Evolutionary conservation across 75 land plant genomes (phyloP).

Genomic region (Pinus taeda): DNA sequence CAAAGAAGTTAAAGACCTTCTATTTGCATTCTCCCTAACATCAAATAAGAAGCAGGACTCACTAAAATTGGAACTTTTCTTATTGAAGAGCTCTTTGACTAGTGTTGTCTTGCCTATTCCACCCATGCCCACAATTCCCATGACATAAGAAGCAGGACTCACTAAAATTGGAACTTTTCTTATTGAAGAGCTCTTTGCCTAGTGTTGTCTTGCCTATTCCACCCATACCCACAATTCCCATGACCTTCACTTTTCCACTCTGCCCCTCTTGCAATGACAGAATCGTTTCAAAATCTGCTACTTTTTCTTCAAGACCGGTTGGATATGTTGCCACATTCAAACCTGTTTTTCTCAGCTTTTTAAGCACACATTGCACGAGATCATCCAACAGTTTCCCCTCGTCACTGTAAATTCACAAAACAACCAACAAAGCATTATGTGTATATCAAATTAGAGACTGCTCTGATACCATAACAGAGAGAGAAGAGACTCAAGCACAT

Average conservation of each 20-base stretch:
- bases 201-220: not conserved
- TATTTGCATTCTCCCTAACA: not conserved
- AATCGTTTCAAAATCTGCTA: not conserved
- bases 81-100: not conserved
- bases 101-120: not conserved
- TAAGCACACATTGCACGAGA: not conserved
- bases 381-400: no score
- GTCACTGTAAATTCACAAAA: no score
- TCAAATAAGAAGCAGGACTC: not conserved
- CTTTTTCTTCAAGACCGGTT: not conserved
- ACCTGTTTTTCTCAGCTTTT: not conserved
- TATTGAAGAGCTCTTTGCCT: not conserved
- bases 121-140: conserved; percentile 5
- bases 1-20: not conserved
- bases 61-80: not conserved
- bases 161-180: not conserved
- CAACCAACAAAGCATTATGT: no score
- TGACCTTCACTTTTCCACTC: not conserved
- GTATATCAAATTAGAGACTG: no score
- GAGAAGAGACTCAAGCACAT: no score
- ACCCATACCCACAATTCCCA: conserved; percentile 5
- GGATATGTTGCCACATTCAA: not conserved
- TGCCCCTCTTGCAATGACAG: not conserved
- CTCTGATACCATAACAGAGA: no score
- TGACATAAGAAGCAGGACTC: not conserved